A percentile compares a stretch with the other conserved stretches of the same genome.
Evolutionary conservation across 441 rosid species (phyloP).

Genomic region (Geranium incanum): DNA sequence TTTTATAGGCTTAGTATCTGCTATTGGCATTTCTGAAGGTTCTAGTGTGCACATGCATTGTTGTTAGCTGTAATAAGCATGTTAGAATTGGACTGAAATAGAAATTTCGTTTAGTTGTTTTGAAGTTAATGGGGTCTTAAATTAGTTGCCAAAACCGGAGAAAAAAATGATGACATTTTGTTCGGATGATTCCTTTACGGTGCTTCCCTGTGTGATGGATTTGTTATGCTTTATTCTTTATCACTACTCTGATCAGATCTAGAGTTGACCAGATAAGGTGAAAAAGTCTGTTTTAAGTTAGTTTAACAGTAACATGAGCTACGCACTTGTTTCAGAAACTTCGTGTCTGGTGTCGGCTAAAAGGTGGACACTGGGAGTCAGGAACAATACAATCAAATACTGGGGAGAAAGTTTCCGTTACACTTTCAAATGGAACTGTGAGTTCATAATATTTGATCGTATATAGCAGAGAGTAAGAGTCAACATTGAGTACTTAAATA

Average conservation of each 20-base stretch:
- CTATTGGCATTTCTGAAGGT: not conserved
- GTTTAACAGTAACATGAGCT: not conserved
- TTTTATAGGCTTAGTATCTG: not conserved
- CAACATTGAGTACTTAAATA: slow-evolving; percentile 13
- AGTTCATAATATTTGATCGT: slow-evolving; percentile 24
- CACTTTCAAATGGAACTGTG: slow-evolving; percentile 60
- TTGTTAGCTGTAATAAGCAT: not conserved
- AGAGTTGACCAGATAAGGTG: not conserved
- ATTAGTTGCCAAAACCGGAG: not conserved
- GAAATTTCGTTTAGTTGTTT: not conserved
- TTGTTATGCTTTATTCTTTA: not conserved
- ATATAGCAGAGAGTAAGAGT: slow-evolving; percentile 12
- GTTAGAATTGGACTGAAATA: not conserved
- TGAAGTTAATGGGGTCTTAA: not conserved
- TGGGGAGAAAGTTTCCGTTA: slow-evolving; percentile 60
- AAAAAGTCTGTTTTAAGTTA: not conserved
- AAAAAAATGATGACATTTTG: not conserved
- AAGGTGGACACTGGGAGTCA: slow-evolving; percentile 58
- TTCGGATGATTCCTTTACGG: not conserved
- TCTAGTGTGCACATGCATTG: not conserved
- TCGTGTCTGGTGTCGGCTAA: slow-evolving; percentile 67
- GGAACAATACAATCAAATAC: slow-evolving; percentile 75
- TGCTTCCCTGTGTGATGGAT: not conserved
- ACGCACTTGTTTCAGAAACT: slow-evolving; percentile 54
- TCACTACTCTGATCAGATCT: not conserved